phyloP scores from a whole-genome alignment of 2,329 filamentous ascomycete species.

The Aspergillus hiratsukae region DNA sequence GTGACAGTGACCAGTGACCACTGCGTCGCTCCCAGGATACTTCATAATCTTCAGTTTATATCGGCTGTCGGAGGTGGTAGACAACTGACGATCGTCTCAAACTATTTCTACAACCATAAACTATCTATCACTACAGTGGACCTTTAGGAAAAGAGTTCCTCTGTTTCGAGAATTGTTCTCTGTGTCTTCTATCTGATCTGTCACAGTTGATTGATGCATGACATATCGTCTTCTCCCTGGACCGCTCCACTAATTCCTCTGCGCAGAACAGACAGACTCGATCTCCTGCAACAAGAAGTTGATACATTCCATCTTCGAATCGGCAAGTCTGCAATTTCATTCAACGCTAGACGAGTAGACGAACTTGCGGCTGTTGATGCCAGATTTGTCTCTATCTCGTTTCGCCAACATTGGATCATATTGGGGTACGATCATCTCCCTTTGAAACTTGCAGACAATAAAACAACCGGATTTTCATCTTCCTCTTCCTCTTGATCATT shows the following conservation, averaged over 20 bases:
- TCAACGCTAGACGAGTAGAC: background rate
- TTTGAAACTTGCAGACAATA: background rate
- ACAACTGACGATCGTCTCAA: background rate
- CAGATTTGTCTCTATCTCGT: background rate
- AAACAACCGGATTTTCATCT: background rate
- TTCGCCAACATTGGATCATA: background rate
- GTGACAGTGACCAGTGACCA: background rate
- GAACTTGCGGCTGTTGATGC: background rate
- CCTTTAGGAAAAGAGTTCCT: background rate
- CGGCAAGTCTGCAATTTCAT: background rate
- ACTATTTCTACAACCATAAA: background rate
- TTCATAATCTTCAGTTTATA: background rate
- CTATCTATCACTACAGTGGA: background rate
- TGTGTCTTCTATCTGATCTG: background rate
- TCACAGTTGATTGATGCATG: background rate
- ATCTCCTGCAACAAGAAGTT: background rate
- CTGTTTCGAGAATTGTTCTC: conserved; percentile 1
- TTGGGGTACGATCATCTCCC: background rate
- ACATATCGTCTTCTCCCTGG: conserved; percentile 1
- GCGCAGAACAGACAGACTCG: background rate
- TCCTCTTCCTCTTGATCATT: background rate
- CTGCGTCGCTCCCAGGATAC: background rate
- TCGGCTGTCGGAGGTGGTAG: background rate
- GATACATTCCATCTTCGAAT: background rate
- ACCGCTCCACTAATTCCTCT: background rate